Percentiles rank a stretch among this genome's conserved stretches.
phyloP scores from a whole-genome alignment of 2,329 filamentous ascomycete species.

The Pseudocercospora musae region DNA sequence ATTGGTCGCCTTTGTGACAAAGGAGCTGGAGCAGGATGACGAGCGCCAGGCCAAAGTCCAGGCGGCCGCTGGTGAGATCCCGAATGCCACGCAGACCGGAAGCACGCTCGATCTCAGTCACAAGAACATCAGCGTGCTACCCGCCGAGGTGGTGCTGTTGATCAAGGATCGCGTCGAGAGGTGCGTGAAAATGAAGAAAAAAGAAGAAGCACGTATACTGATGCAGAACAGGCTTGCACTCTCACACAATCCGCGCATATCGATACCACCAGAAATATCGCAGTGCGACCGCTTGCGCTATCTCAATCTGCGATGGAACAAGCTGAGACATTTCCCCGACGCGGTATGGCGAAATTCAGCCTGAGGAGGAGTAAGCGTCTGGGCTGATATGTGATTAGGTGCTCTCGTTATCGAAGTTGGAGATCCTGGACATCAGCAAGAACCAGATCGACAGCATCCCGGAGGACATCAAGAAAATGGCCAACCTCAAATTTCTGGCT shows the following conservation, averaged over 20 bases:
- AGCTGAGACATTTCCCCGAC: slow-evolving; percentile 64
- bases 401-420: slow-evolving; percentile 78
- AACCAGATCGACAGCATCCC: slow-evolving; percentile 80
- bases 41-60: slow-evolving; percentile 33
- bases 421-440: slow-evolving; percentile 87
- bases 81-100: slow-evolving; percentile 47
- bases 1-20: slow-evolving; percentile 31
- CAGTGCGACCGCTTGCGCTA: slow-evolving; percentile 77
- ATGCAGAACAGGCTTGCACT: slow-evolving; percentile 62
- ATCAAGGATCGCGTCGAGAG: slow-evolving; percentile 72
- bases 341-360: slow-evolving; percentile 50
- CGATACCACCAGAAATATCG: slow-evolving; percentile 67
- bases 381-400: slow-evolving; percentile 54
- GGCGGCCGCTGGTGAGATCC: slow-evolving; percentile 25
- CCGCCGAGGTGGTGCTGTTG: slow-evolving; percentile 70
- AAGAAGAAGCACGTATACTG: slow-evolving; percentile 16
- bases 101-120: slow-evolving; percentile 76
- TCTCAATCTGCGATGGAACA: slow-evolving; percentile 75
- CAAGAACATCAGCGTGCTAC: slow-evolving; percentile 67
- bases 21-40: slow-evolving; percentile 34
- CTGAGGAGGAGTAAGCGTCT: not conserved
- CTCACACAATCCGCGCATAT: slow-evolving; percentile 72
- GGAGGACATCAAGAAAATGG: slow-evolving; percentile 73
- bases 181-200: slow-evolving; percentile 40
- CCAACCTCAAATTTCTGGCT: slow-evolving; percentile 83